Conservation (phyloP, 306 rosid genomes). For the Corylus heterophylla region DNA sequence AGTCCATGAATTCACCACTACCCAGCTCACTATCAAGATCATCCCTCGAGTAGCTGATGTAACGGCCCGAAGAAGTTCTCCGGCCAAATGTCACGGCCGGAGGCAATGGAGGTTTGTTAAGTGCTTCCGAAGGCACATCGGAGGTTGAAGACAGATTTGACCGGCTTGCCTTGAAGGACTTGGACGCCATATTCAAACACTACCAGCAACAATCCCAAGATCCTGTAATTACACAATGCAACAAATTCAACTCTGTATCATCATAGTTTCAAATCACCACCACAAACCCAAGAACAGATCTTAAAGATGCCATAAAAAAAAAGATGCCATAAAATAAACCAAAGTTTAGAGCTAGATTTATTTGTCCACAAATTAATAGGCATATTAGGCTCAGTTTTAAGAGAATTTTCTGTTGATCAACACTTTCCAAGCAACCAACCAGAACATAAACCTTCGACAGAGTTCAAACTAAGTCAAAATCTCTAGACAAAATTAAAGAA, state of each 20-base stretch:
- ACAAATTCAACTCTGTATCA: constrained; percentile 30
- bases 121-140: constrained; percentile 58
- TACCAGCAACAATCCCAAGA: constrained; percentile 15
- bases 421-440: constrained; percentile 15
- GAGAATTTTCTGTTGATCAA: neutral
- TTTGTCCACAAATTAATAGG: neutral
- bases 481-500: neutral
- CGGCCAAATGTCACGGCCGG: constrained; percentile 78
- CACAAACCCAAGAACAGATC: neutral
- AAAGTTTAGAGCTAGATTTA: constrained; percentile 22
- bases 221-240: constrained; percentile 39
- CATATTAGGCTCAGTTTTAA: neutral
- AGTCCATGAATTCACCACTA: constrained; percentile 69
- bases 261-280: constrained; percentile 5
- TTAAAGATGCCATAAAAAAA: constrained; percentile 3
- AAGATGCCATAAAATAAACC: constrained; percentile 10
- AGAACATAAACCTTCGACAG: constrained; percentile 3
- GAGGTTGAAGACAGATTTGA: constrained; percentile 59
- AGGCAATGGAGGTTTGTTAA: constrained; percentile 70
- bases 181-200: constrained; percentile 62
- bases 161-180: constrained; percentile 55
- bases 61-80: constrained; percentile 87
- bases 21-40: constrained; percentile 93
- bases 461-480: neutral
- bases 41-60: constrained; percentile 84